Evolutionary conservation across 805 yeast genomes (phyloP).

Genomic region (Nakazawaea sp.): DNA sequence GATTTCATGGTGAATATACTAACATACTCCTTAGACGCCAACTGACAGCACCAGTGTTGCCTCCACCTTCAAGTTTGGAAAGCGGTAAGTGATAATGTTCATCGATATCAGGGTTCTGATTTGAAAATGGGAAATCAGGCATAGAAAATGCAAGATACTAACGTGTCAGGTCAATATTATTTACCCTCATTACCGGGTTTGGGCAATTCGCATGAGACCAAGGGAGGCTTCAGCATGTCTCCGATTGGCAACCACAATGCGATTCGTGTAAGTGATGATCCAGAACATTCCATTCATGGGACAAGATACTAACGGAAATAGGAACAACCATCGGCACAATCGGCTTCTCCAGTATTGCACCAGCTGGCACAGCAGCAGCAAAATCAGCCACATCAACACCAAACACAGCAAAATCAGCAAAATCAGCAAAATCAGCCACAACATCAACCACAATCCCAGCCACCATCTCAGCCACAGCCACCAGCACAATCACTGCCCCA

Average conservation of each 20-base stretch:
- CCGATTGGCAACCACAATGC: conserved; percentile 31
- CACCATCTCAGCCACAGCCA: conserved; percentile 14
- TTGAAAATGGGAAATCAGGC: no score
- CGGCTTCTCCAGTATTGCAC: not conserved
- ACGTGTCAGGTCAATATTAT: conserved; percentile 24
- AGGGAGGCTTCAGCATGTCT: conserved; percentile 42
- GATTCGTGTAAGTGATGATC: no score
- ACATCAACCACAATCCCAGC: conserved; percentile 18
- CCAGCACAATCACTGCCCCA: conserved; percentile 18
- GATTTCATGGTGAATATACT: not conserved
- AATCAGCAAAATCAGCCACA: no score
- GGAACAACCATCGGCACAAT: no score
- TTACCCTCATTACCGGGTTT: conserved; percentile 46
- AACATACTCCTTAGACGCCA: conserved; percentile 34
- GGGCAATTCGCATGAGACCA: conserved; percentile 33
- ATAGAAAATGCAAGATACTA: no score
- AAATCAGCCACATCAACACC: conserved; percentile 16
- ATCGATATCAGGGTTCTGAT: no score
- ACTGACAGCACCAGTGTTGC: conserved; percentile 42
- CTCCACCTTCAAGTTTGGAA: conserved; percentile 48
- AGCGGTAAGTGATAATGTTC: conserved; percentile 36
- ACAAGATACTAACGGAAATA: no score
- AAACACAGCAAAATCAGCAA: no score
- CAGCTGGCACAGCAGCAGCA: conserved; percentile 4
- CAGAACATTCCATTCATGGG: no score